Conservation (phyloP, 2,329 filamentous ascomycete genomes). For the Ophiostoma ips region DNA sequence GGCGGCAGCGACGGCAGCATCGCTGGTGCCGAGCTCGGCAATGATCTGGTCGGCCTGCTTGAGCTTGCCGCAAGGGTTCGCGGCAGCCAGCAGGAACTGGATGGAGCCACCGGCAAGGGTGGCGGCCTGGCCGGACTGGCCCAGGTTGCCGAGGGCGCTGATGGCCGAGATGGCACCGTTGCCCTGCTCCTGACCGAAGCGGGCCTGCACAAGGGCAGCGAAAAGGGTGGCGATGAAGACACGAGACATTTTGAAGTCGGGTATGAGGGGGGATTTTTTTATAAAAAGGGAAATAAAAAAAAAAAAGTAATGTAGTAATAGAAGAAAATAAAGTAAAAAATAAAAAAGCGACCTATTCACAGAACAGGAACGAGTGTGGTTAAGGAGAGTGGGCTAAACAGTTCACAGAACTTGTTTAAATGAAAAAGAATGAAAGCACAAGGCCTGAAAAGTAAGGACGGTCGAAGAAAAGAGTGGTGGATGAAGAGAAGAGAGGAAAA, state of each 20-base stretch:
- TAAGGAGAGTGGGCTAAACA: background rate
- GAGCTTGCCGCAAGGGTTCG: slow-evolving; percentile 32
- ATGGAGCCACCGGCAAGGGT: slow-evolving; percentile 49
- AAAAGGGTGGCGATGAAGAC: slow-evolving; percentile 25
- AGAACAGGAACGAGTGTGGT: slow-evolving; percentile 1
- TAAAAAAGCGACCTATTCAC: slow-evolving; percentile 2
- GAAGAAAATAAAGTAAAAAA: background rate
- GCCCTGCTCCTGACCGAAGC: slow-evolving; percentile 50
- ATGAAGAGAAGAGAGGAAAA: background rate
- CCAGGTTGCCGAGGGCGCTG: slow-evolving; percentile 34
- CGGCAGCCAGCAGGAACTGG: slow-evolving; percentile 44
- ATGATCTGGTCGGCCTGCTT: slow-evolving; percentile 51
- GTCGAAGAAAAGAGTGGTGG: background rate
- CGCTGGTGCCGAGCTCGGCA: slow-evolving; percentile 41
- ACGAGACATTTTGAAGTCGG: slow-evolving; percentile 9
- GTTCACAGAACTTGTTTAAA: background rate
- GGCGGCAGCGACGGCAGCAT: slow-evolving; percentile 47
- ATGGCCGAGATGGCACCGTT: slow-evolving; percentile 37
- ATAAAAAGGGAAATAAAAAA: background rate
- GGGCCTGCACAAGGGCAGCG: slow-evolving; percentile 23
- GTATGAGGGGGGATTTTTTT: background rate
- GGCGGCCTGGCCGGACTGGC: slow-evolving; percentile 42
- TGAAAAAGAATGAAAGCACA: slow-evolving; percentile 1
- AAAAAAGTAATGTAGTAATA: background rate
- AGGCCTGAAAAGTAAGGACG: slow-evolving; percentile 3